A percentile compares a stretch with the other conserved stretches of the same genome.
phyloP scores from a whole-genome alignment of 495 filamentous ascomycete species.

The Aspergillus leporis region DNA sequence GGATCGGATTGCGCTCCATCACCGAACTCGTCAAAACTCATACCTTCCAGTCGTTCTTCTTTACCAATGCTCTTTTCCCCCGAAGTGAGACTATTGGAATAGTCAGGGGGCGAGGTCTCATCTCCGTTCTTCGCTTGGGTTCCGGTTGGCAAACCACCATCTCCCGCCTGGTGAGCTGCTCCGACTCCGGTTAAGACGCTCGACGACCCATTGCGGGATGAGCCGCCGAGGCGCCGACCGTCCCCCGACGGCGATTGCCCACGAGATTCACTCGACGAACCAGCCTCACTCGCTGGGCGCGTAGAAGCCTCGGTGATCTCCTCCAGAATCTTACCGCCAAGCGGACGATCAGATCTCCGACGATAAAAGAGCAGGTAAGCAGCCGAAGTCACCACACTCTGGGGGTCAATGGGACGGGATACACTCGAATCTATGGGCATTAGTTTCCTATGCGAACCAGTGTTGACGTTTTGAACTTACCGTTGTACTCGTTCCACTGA shows the following conservation, averaged over 20 bases:
- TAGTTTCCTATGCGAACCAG: slow-evolving; percentile 8
- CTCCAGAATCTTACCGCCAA: slow-evolving; percentile 76
- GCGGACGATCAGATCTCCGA: slow-evolving; percentile 69
- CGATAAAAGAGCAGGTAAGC: slow-evolving; percentile 98
- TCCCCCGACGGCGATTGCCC: slow-evolving; percentile 67
- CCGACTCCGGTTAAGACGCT: slow-evolving; percentile 75
- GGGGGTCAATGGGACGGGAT: slow-evolving; percentile 49
- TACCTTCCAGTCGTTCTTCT: slow-evolving; percentile 30
- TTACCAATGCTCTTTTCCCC: slow-evolving; percentile 24
- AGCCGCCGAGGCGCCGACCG: slow-evolving; percentile 81
- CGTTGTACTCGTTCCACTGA: slow-evolving; percentile 92
- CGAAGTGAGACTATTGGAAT: slow-evolving; percentile 22
- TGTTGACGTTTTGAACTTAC: slow-evolving; percentile 45
- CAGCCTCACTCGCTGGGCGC: slow-evolving; percentile 40
- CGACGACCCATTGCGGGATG: slow-evolving; percentile 83
- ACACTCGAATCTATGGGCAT: slow-evolving; percentile 66
- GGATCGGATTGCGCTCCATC: slow-evolving; percentile 23
- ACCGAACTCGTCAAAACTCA: slow-evolving; percentile 34
- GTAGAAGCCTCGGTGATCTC: slow-evolving; percentile 61
- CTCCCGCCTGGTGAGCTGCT: slow-evolving; percentile 69
- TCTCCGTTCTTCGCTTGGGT: slow-evolving; percentile 32
- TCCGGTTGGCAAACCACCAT: slow-evolving; percentile 54
- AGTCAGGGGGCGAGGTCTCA: slow-evolving; percentile 27
- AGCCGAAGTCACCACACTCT: slow-evolving; percentile 60
- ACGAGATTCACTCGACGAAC: slow-evolving; percentile 50